Evolutionary conservation across 768 basidiomycete genomes (phyloP).

Genomic region (Boletus rubescentipes): DNA sequence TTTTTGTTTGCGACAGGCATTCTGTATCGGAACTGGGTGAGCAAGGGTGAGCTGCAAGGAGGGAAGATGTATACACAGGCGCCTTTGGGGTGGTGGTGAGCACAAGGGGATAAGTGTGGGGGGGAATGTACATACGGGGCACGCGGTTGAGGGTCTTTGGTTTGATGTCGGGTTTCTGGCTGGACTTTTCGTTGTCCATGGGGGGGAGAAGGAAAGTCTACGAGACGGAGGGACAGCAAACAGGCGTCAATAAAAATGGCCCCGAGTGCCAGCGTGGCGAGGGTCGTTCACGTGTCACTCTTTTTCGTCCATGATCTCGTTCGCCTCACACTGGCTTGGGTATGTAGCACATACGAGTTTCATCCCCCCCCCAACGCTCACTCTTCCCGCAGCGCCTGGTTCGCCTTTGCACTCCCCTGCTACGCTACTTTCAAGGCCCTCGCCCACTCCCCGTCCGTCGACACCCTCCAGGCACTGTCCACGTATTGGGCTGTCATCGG

Average conservation of each 20-base stretch:
- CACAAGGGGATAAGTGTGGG: slow-evolving; percentile 1
- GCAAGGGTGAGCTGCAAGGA: slow-evolving; percentile 9
- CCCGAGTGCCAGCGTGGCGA: slow-evolving; percentile 1
- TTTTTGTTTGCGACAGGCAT: slow-evolving; percentile 95
- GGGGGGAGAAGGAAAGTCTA: slow-evolving; percentile 1
- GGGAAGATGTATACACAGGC: slow-evolving; percentile 62
- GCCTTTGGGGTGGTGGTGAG: slow-evolving; percentile 46
- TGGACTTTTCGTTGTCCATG: slow-evolving; percentile 43
- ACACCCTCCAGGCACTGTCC: slow-evolving; percentile 56
- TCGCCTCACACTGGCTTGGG: slow-evolving; percentile 52
- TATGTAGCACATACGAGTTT: no score
- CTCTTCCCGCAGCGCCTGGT: slow-evolving; percentile 58
- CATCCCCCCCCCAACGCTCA: background rate
- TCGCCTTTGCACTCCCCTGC: slow-evolving; percentile 62
- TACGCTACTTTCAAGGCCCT: slow-evolving; percentile 70
- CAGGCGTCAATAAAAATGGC: slow-evolving; percentile 21
- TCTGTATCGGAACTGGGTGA: slow-evolving; percentile 46
- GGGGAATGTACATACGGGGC: slow-evolving; percentile 69
- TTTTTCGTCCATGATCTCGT: slow-evolving; percentile 39
- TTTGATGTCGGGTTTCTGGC: slow-evolving; percentile 64
- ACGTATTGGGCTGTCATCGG: slow-evolving; percentile 68
- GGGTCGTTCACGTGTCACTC: background rate
- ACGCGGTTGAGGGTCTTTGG: slow-evolving; percentile 83
- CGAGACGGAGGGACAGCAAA: slow-evolving; percentile 11
- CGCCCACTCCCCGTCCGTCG: slow-evolving; percentile 48